Evolutionary conservation across 2,329 filamentous ascomycete species (phyloP).

Genomic region (Trichoderma afroharzianum): DNA sequence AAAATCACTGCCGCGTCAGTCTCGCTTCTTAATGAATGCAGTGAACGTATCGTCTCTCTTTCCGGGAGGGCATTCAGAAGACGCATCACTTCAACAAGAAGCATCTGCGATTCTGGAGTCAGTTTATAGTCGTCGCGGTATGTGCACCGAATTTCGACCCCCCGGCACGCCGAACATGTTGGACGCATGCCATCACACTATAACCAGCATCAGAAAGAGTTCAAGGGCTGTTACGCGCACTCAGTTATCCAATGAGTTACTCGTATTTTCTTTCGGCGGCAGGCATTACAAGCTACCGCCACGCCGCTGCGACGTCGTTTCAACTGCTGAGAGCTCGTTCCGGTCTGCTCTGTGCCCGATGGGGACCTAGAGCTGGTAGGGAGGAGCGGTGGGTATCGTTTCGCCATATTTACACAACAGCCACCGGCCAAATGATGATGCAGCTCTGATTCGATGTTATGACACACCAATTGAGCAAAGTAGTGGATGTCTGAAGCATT

Average conservation of each 20-base stretch:
- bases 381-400: not conserved
- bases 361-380: not conserved
- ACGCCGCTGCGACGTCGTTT: not conserved
- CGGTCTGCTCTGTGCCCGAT: not conserved
- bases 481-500: not conserved
- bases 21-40: slow-evolving; percentile 23
- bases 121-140: slow-evolving; percentile 21
- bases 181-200: slow-evolving; percentile 25
- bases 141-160: slow-evolving; percentile 15
- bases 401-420: not conserved
- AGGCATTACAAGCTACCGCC: not conserved
- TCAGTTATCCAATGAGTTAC: not conserved
- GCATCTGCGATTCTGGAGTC: slow-evolving; percentile 10
- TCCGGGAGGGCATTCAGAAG: slow-evolving; percentile 25
- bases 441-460: not conserved
- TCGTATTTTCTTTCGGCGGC: not conserved
- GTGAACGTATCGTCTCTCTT: slow-evolving; percentile 20
- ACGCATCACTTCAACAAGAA: slow-evolving; percentile 24
- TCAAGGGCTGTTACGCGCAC: not conserved
- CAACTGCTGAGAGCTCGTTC: not conserved
- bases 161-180: slow-evolving; percentile 21
- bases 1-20: slow-evolving; percentile 24
- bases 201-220: not conserved
- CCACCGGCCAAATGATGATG: not conserved
- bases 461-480: not conserved